Conservation (phyloP, 2,329 filamentous ascomycete species). For the Cladosporium austrohemisphaericum region DNA sequence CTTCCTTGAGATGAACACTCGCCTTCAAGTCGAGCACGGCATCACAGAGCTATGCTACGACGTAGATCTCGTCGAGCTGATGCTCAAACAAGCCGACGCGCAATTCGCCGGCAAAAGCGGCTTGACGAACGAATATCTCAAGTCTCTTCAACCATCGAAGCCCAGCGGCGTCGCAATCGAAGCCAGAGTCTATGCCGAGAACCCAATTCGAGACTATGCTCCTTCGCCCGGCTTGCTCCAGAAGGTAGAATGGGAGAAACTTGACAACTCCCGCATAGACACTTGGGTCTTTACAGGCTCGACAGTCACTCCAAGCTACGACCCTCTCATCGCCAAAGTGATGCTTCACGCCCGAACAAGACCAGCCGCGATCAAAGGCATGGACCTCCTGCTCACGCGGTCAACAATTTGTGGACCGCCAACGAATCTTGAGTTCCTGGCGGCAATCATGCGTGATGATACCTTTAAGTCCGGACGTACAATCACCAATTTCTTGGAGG, state of each 20-base stretch:
- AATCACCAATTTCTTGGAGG: constrained; percentile 54
- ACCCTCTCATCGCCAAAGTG: constrained; percentile 37
- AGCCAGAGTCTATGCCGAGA: constrained; percentile 55
- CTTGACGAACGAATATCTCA: constrained; percentile 40
- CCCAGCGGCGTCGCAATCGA: constrained; percentile 52
- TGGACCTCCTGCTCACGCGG: constrained; percentile 42
- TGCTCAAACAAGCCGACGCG: constrained; percentile 54
- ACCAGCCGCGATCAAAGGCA: constrained; percentile 42
- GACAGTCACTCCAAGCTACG: constrained; percentile 56
- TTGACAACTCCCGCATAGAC: constrained; percentile 53
- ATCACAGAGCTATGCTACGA: constrained; percentile 56
- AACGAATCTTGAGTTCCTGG: constrained; percentile 57
- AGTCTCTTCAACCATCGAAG: constrained; percentile 39
- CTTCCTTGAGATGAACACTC: constrained; percentile 59
- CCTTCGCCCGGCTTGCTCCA: constrained; percentile 59
- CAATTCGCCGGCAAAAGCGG: constrained; percentile 45
- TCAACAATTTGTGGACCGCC: constrained; percentile 52
- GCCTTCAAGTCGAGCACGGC: constrained; percentile 56
- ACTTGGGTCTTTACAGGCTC: constrained; percentile 61
- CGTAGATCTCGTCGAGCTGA: constrained; percentile 53
- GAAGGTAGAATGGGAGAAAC: constrained; percentile 52
- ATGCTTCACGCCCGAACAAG: constrained; percentile 51
- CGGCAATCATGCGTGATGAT: constrained; percentile 45
- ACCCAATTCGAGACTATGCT: constrained; percentile 55
- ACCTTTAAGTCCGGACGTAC: constrained; percentile 51